A percentile compares a stretch with the other conserved stretches of the same genome.
Evolutionary conservation across 2,329 filamentous ascomycete species (phyloP).

Genomic region (Acrodontium crateriforme): DNA sequence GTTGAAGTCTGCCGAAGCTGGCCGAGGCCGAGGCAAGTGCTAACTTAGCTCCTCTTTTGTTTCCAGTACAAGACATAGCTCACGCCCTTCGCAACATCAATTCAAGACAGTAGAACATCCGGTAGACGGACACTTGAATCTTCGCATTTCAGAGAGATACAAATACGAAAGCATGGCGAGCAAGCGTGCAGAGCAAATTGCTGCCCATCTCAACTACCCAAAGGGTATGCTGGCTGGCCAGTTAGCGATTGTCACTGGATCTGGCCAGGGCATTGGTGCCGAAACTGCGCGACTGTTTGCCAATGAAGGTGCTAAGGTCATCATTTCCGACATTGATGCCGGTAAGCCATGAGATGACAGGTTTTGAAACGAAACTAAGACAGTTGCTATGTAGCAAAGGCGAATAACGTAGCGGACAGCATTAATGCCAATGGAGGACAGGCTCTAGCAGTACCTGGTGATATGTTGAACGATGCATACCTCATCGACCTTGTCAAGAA

Average conservation of each 20-base stretch:
- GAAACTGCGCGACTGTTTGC: slow-evolving; percentile 68
- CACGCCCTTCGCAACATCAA: no score
- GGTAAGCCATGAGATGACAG: slow-evolving; percentile 30
- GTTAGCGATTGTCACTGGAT: slow-evolving; percentile 75
- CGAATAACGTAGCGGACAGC: slow-evolving; percentile 48
- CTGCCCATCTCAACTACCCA: slow-evolving; percentile 69
- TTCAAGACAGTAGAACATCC: no score
- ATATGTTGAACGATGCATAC: slow-evolving; percentile 60
- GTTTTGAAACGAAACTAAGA: background rate
- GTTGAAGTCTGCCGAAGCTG: no score
- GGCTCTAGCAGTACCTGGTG: slow-evolving; percentile 61
- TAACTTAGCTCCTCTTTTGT: no score
- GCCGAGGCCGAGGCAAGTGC: no score
- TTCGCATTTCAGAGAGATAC: no score
- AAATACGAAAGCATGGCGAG: slow-evolving; percentile 13
- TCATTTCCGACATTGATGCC: slow-evolving; percentile 71
- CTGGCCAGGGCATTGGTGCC: slow-evolving; percentile 77
- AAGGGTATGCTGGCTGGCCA: slow-evolving; percentile 66
- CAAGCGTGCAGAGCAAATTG: slow-evolving; percentile 48
- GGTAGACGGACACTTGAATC: no score
- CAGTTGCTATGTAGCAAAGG: slow-evolving; percentile 45
- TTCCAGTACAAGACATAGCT: no score
- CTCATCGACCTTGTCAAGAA: slow-evolving; percentile 57
- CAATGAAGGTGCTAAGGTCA: slow-evolving; percentile 74
- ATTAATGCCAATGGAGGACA: slow-evolving; percentile 56